Evolutionary conservation across 768 basidiomycete genomes (phyloP).

Genomic region (Suillus luteus): DNA sequence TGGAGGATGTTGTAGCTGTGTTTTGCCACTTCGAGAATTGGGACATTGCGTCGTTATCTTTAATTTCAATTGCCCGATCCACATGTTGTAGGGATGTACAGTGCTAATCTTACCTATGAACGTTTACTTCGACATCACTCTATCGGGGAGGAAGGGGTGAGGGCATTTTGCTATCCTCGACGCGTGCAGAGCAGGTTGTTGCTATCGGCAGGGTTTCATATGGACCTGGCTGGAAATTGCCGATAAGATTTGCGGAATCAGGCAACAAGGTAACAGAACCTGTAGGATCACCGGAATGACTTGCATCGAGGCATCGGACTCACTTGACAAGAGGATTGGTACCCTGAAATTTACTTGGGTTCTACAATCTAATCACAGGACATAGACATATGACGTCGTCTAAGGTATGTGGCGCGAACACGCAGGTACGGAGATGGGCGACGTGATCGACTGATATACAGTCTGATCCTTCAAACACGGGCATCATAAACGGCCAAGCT

Average conservation of each 20-base stretch:
- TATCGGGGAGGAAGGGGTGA: constrained; percentile 6
- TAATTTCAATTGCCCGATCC: constrained; percentile 16
- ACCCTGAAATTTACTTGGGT: constrained; percentile 6
- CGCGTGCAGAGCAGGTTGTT: constrained; percentile 1
- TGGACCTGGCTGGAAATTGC: not conserved
- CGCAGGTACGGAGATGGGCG: constrained; percentile 19
- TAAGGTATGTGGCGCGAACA: constrained; percentile 16
- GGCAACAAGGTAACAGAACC: constrained; percentile 5
- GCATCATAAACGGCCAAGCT: constrained; percentile 3
- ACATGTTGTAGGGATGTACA: constrained; percentile 1
- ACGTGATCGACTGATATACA: constrained; percentile 13
- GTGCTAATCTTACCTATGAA: constrained; percentile 8
- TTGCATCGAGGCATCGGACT: constrained; percentile 6
- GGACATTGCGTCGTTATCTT: constrained; percentile 16
- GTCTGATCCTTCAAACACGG: constrained; percentile 20
- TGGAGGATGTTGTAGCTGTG: constrained; percentile 6
- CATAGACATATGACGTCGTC: constrained; percentile 9
- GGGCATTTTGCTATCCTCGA: constrained; percentile 8
- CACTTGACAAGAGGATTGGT: constrained; percentile 1
- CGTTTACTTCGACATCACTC: not conserved
- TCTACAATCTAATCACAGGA: constrained; percentile 11
- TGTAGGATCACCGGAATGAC: constrained; percentile 2
- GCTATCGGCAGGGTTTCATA: constrained; percentile 3
- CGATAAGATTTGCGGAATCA: constrained; percentile 8
- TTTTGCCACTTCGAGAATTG: constrained; percentile 5